Percentiles rank a stretch among this genome's conserved stretches.
phyloP scores from a whole-genome alignment of 1,284 basidiomycete genomes.

The Ceratobasidium sp. region DNA sequence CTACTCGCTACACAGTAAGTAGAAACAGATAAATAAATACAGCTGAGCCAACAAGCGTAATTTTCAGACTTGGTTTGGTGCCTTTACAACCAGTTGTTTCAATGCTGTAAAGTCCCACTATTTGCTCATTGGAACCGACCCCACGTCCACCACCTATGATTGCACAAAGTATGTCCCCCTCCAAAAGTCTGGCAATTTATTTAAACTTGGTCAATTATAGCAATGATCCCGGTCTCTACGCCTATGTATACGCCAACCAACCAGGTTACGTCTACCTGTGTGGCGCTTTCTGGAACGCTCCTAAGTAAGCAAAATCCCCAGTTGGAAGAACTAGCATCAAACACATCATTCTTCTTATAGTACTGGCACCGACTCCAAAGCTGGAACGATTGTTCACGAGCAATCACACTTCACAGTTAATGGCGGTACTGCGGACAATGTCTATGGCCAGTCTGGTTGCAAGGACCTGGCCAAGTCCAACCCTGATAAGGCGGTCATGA shows the following conservation, averaged over 20 bases:
- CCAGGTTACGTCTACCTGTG: constrained; percentile 41
- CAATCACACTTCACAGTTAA: constrained; percentile 15
- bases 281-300: constrained; percentile 41
- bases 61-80: constrained; percentile 44
- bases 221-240: constrained; percentile 23
- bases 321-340: too few species aligned
- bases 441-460: constrained; percentile 1
- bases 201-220: neutral
- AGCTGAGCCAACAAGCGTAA: neutral
- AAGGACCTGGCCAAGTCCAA: neutral
- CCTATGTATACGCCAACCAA: constrained; percentile 35
- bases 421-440: neutral
- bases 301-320: too few species aligned
- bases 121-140: constrained; percentile 30
- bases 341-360: too few species aligned
- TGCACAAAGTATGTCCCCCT: constrained; percentile 23
- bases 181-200: neutral
- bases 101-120: constrained; percentile 44
- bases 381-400: constrained; percentile 25
- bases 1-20: constrained; percentile 40
- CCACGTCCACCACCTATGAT: constrained; percentile 43
- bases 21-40: too few species aligned
- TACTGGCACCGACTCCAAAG: constrained; percentile 22
- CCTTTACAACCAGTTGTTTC: constrained; percentile 27
- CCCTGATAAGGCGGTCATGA: neutral